Evolutionary conservation across 495 filamentous ascomycete genomes (phyloP).

Genomic region (Cudoniella acicularis): DNA sequence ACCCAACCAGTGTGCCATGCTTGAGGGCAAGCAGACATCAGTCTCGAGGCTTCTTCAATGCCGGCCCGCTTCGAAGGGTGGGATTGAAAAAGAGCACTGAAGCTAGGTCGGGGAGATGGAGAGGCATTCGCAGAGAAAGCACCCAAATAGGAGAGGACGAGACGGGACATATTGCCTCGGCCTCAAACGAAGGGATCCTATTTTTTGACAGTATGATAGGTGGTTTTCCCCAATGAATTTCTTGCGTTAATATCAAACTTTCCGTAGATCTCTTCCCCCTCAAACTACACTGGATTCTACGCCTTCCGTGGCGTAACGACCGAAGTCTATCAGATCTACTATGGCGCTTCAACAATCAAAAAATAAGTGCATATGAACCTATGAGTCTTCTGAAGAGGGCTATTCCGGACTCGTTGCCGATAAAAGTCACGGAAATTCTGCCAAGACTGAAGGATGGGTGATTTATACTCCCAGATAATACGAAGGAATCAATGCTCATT

Average conservation of each 20-base stretch:
- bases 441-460: constrained; percentile 80
- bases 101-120: constrained; percentile 4
- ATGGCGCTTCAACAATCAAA: constrained; percentile 57
- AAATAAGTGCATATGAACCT: constrained; percentile 59
- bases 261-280: constrained; percentile 76
- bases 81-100: neutral
- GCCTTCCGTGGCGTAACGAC: constrained; percentile 52
- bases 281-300: constrained; percentile 63
- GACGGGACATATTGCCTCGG: constrained; percentile 71
- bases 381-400: constrained; percentile 57
- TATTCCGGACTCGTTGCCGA: constrained; percentile 52
- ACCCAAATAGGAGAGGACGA: constrained; percentile 49
- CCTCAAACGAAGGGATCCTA: constrained; percentile 70
- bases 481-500: neutral
- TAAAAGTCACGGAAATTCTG: constrained; percentile 73
- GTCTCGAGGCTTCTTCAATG: constrained; percentile 12
- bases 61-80: neutral
- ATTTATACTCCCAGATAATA: neutral
- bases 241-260: too few species aligned
- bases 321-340: constrained; percentile 57
- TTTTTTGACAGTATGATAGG: constrained; percentile 86
- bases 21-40: constrained; percentile 13
- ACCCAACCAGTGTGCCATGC: constrained; percentile 30
- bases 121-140: constrained; percentile 32
- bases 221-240: too few species aligned